phyloP scores from a whole-genome alignment of 371 early-diverging fungal species.

The Mucor saturninus region DNA sequence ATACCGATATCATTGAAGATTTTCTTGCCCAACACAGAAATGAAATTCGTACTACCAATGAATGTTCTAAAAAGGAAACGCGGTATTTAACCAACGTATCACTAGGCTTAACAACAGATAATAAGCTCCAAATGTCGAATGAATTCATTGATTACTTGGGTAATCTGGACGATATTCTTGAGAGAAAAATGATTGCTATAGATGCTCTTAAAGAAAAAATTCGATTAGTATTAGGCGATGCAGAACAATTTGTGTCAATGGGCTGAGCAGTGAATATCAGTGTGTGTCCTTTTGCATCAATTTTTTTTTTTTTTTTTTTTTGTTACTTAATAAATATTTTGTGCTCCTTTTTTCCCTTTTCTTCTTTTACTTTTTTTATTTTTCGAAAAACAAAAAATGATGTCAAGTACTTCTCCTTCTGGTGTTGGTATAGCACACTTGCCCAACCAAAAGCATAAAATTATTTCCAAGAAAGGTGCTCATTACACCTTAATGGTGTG shows the following conservation, averaged over 20 bases:
- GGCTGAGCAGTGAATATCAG: not conserved
- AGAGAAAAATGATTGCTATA: constrained; percentile 53
- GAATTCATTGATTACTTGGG: constrained; percentile 52
- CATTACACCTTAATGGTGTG: constrained; percentile 97
- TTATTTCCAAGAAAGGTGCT: constrained; percentile 90
- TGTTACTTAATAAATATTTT: not conserved
- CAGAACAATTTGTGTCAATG: constrained; percentile 5
- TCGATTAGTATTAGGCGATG: constrained; percentile 16
- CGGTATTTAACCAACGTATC: constrained; percentile 78
- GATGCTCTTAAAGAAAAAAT: constrained; percentile 47
- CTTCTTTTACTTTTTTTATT: not conserved
- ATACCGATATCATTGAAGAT: constrained; percentile 56
- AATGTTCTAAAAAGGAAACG: constrained; percentile 79
- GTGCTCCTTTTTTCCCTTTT: constrained; percentile 1
- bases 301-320: too few relatives aligned
- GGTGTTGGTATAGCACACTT: constrained; percentile 96
- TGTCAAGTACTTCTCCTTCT: constrained; percentile 24
- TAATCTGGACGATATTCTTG: constrained; percentile 57
- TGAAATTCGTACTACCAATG: constrained; percentile 78
- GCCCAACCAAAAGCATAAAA: constrained; percentile 94
- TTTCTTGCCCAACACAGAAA: constrained; percentile 78
- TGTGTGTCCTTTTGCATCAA: not conserved
- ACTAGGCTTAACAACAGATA: constrained; percentile 37
- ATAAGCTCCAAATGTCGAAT: constrained; percentile 31
- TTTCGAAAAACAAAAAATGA: constrained; percentile 14